phyloP scores from a whole-genome alignment of 192 early-diverging fungal species.

The Gamsiella multidivaricata region DNA sequence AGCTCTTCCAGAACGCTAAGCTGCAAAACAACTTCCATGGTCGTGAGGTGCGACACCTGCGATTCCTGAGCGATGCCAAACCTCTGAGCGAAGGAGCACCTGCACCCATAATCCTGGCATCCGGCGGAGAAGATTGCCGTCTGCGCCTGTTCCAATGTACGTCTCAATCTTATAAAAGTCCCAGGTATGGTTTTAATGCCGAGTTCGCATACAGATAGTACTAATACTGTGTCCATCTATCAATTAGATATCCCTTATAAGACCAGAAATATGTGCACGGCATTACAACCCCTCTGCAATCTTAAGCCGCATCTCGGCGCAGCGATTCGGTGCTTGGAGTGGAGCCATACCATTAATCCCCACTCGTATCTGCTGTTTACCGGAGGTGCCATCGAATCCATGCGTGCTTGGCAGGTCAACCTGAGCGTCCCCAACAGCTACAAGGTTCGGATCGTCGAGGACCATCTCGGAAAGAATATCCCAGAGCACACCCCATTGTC shows the following conservation, averaged over 20 bases:
- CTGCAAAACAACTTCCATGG: slow-evolving; percentile 72
- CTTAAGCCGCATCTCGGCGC: slow-evolving; percentile 45
- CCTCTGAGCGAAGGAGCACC: slow-evolving; percentile 19
- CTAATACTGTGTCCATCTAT: background rate
- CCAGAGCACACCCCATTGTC: slow-evolving; percentile 43
- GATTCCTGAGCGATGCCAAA: slow-evolving; percentile 50
- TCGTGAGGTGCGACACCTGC: slow-evolving; percentile 67
- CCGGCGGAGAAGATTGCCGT: slow-evolving; percentile 67
- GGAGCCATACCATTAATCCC: slow-evolving; percentile 30
- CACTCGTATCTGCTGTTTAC: slow-evolving; percentile 47
- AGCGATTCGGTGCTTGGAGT: slow-evolving; percentile 44
- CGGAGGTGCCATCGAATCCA: slow-evolving; percentile 47
- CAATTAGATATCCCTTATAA: slow-evolving; percentile 58
- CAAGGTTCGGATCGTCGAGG: slow-evolving; percentile 24
- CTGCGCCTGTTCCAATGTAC: slow-evolving; percentile 67
- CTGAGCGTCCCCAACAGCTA: slow-evolving; percentile 53
- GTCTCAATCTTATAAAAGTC: background rate
- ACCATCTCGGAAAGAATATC: slow-evolving; percentile 11
- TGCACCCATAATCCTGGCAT: slow-evolving; percentile 61
- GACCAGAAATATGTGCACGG: slow-evolving; percentile 42
- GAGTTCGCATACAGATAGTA: background rate
- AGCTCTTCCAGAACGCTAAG: slow-evolving; percentile 66
- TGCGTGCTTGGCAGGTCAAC: slow-evolving; percentile 48
- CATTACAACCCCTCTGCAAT: slow-evolving; percentile 39
- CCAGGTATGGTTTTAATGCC: too few relatives aligned